Evolutionary conservation across 2,329 filamentous ascomycete genomes (phyloP).

Genomic region (Aschersonia sp.): DNA sequence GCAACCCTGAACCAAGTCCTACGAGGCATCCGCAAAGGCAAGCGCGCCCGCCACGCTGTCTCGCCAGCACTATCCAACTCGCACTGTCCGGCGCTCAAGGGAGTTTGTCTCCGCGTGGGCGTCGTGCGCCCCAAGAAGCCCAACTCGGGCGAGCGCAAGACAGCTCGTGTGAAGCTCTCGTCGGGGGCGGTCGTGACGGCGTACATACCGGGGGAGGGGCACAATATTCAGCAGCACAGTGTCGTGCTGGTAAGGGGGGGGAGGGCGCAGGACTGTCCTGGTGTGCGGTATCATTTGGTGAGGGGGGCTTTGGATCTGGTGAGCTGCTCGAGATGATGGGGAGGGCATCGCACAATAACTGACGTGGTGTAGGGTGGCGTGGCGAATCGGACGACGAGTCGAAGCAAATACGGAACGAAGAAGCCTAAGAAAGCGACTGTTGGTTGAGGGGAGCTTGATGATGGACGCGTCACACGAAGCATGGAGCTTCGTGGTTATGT

Average conservation of each 20-base stretch:
- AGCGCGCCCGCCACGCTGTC: slow-evolving; percentile 70
- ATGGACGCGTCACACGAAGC: background rate
- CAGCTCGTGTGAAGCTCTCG: slow-evolving; percentile 77
- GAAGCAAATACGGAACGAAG: slow-evolving; percentile 97
- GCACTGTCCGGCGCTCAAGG: slow-evolving; percentile 72
- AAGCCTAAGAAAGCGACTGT: slow-evolving; percentile 77
- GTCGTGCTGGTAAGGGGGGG: slow-evolving; percentile 94
- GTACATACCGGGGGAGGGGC: slow-evolving; percentile 94
- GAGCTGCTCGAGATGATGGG: slow-evolving; percentile 23
- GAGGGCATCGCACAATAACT: background rate
- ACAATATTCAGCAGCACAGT: slow-evolving; percentile 98
- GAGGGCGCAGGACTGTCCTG: slow-evolving; percentile 89
- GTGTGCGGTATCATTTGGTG: slow-evolving; percentile 91
- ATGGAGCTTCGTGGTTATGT: too few relatives aligned
- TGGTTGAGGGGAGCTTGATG: slow-evolving; percentile 14
- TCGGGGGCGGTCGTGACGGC: slow-evolving; percentile 78
- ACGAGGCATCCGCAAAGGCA: slow-evolving; percentile 61
- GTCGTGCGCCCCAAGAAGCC: slow-evolving; percentile 96
- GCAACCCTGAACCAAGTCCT: slow-evolving; percentile 65
- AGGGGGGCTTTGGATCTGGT: slow-evolving; percentile 88
- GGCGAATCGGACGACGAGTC: slow-evolving; percentile 63
- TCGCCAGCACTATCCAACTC: slow-evolving; percentile 67
- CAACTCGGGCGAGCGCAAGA: slow-evolving; percentile 95
- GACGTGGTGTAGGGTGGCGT: slow-evolving; percentile 63
- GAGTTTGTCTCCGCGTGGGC: slow-evolving; percentile 88